These are phyloP conservation scores for Penicillium sp. DNA, from an alignment of 2,329 filamentous ascomycete species.

Conservation along the genomic window DNA sequence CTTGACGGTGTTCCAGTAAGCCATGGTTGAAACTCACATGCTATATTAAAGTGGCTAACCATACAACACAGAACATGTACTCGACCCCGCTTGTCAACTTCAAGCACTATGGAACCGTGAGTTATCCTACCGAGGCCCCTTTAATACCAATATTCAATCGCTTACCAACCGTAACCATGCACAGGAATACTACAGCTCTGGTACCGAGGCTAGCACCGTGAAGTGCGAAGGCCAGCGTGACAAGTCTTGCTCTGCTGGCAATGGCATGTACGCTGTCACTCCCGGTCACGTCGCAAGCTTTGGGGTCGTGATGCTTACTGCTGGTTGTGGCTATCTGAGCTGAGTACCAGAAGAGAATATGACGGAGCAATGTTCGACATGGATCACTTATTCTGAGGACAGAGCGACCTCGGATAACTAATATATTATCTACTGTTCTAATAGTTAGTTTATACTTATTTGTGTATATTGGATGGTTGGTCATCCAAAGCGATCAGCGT, in stretches of 20 bases:
- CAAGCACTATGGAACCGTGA: slow-evolving; percentile 30
- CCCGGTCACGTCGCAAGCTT: slow-evolving; percentile 28
- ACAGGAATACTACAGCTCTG: slow-evolving; percentile 33
- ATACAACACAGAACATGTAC: slow-evolving; percentile 28
- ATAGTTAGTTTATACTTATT: not conserved
- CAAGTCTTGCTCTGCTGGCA: slow-evolving; percentile 29
- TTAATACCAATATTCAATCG: not conserved
- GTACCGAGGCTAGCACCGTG: slow-evolving; percentile 14
- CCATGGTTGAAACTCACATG: not conserved
- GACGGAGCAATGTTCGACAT: not conserved
- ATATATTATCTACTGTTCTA: too few species aligned
- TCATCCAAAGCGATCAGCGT: slow-evolving; percentile 8
- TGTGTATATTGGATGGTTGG: not conserved
- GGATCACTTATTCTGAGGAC: not conserved
- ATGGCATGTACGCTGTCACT: slow-evolving; percentile 26
- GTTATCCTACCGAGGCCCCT: not conserved
- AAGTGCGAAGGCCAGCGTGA: slow-evolving; percentile 30
- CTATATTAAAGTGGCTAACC: not conserved
- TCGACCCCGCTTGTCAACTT: slow-evolving; percentile 23
- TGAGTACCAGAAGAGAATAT: not conserved
- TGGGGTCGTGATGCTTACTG: slow-evolving; percentile 21
- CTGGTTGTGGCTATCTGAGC: slow-evolving; percentile 20
- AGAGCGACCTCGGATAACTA: not conserved
- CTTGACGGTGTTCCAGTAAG: slow-evolving; percentile 31
- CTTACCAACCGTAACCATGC: not conserved